These are phyloP conservation scores for Tephrocybe sp. DNA, from an alignment of 768 basidiomycete genomes.

Conservation along the genomic window DNA sequence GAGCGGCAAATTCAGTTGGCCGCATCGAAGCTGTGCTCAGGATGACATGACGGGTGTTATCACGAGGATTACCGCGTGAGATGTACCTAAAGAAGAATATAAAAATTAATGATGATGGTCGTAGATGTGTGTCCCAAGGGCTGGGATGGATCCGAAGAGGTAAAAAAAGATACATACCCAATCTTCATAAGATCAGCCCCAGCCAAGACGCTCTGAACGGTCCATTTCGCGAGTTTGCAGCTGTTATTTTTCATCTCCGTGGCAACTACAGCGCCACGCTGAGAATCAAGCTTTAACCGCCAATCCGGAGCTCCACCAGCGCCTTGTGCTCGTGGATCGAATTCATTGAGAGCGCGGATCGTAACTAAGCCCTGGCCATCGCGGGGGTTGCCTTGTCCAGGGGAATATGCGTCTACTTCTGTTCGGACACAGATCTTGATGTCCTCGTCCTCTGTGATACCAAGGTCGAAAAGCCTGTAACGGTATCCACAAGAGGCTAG, in stretches of 20 bases:
- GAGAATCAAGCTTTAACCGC: slow-evolving; percentile 94
- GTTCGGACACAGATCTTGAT: slow-evolving; percentile 91
- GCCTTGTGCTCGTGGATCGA: slow-evolving; percentile 87
- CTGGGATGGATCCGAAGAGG: neutral
- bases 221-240: slow-evolving; percentile 96
- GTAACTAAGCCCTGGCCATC: slow-evolving; percentile 82
- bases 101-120: slow-evolving; percentile 6
- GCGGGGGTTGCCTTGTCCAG: slow-evolving; percentile 59
- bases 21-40: slow-evolving; percentile 94
- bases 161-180: slow-evolving; percentile 61
- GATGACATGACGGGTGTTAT: slow-evolving; percentile 94
- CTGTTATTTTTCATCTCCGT: slow-evolving; percentile 99
- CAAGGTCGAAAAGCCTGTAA: slow-evolving; percentile 93
- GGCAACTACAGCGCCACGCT: slow-evolving; percentile 96
- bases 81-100: slow-evolving; percentile 68
- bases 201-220: slow-evolving; percentile 91
- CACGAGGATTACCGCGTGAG: slow-evolving; percentile 90
- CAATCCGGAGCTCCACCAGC: slow-evolving; percentile 98
- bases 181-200: slow-evolving; percentile 98
- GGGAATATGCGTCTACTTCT: slow-evolving; percentile 88
- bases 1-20: slow-evolving; percentile 89
- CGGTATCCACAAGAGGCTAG: slow-evolving; percentile 95
- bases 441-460: slow-evolving; percentile 88
- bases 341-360: slow-evolving; percentile 95
- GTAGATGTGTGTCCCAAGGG: neutral